These are phyloP conservation scores for Lasiodiplodia sp. DNA, from an alignment of 2,329 filamentous ascomycete species.

Conservation along the genomic window DNA sequence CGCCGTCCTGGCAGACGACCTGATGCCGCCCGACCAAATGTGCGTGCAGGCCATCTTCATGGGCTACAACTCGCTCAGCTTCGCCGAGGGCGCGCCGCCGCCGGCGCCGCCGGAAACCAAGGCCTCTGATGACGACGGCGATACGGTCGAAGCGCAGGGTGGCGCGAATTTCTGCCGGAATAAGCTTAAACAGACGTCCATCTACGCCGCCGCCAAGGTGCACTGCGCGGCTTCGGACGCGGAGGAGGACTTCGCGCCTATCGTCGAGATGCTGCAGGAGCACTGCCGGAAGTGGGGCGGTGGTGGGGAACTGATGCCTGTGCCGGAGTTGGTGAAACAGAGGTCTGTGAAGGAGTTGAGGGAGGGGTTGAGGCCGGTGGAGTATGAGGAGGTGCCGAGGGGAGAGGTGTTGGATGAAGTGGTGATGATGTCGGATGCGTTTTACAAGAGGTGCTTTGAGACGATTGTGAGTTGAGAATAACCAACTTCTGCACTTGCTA, in stretches of 20 bases:
- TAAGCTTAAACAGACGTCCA: slow-evolving; percentile 1
- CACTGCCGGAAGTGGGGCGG: slow-evolving; percentile 16
- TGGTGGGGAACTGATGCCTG: background rate
- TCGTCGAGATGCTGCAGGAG: slow-evolving; percentile 5
- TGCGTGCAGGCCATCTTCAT: slow-evolving; percentile 21
- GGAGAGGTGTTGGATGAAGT: slow-evolving; percentile 7
- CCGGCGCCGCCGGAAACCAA: background rate
- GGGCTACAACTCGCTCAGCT: slow-evolving; percentile 13
- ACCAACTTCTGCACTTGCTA: background rate
- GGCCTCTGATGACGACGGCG: background rate
- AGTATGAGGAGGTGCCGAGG: background rate
- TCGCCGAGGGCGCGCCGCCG: background rate
- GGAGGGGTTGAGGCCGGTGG: background rate
- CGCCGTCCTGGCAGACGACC: background rate
- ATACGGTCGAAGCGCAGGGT: background rate
- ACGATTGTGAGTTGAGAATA: slow-evolving; percentile 8
- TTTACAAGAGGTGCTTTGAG: slow-evolving; percentile 10
- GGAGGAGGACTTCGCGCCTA: background rate
- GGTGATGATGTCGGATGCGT: slow-evolving; percentile 10
- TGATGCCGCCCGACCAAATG: slow-evolving; percentile 13
- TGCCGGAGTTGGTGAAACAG: slow-evolving; percentile 1
- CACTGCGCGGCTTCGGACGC: slow-evolving; percentile 12
- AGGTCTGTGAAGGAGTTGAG: slow-evolving; percentile 7
- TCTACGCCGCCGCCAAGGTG: slow-evolving; percentile 15
- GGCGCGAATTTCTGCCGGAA: slow-evolving; percentile 13